Evolutionary conservation across 1,284 basidiomycete genomes (phyloP), one percentile per base, ranked within the genome.

Genomic region (Pyrrhoderma noxium): DNA sequence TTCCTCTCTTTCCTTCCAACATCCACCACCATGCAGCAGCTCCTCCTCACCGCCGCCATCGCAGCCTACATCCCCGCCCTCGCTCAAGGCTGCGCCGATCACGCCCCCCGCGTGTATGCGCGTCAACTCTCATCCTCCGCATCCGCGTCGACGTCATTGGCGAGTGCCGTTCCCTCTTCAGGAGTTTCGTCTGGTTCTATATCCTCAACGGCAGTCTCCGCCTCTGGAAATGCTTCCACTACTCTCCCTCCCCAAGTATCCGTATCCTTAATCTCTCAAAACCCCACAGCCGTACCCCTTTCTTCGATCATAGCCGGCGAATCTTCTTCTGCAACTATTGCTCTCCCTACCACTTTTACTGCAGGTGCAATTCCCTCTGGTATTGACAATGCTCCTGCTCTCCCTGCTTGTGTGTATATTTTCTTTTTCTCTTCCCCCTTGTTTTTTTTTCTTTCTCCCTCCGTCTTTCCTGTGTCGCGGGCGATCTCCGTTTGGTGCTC

Each of bases 201-300:
- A 16, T 49, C 58, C 13, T 46, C 56, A 22, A 34, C 42, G 13
- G 51, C 60, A 8, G 53, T 43, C 5, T 41, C 60, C 16, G 45
- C 47, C 35, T 40, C 58, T 11, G 47, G 55, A 23, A 42, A 60
- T 31, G 58, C 60, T 11, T 60, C 66, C 2, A 61, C 66, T n/a
- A 61, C 69, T 7, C 68, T 70, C 58, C 63, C 42, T 31, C 46
- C 61, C n/a, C 54, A 59, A 3, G 54, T 64, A 27, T 65, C 71
- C 5, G 64, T 69, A 43, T 64, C 77, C 3, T 66, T 83, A 18
- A 54, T 66, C 8, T 68, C 79, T 1, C 73, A 71, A 8, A 84
- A 85, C 64, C 80, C 82, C 1, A 80, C 77, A 14, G 80, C 80
- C 4, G 60, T 80, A 31, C 78, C 80, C 1, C 63, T 81, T 35